Conservation (phyloP, 2,329 filamentous ascomycete species). For the Calonectria honghensis region DNA sequence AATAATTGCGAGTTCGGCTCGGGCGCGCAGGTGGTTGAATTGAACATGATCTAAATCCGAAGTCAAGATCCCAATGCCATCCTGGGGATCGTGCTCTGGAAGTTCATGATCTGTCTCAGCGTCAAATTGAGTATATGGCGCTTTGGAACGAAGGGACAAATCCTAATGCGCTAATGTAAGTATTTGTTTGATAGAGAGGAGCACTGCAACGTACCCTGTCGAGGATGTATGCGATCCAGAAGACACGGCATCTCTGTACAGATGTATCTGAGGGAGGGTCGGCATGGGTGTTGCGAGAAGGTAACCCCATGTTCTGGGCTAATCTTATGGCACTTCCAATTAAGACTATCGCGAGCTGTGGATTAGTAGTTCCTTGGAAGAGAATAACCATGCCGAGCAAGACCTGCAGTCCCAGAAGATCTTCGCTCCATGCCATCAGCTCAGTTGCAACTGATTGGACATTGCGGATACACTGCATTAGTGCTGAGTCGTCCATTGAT, state of each 20-base stretch:
- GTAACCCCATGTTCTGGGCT: constrained; percentile 56
- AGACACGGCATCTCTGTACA: constrained; percentile 56
- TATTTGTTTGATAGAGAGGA: no score
- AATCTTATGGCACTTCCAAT: constrained; percentile 58
- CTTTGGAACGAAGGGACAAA: constrained; percentile 56
- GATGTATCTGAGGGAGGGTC: background rate
- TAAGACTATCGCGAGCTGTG: constrained; percentile 55
- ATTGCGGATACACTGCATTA: constrained; percentile 55
- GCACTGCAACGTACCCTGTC: constrained; percentile 47
- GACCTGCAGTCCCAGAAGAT: constrained; percentile 57
- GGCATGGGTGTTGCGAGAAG: constrained; percentile 46
- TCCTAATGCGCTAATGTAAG: constrained; percentile 48
- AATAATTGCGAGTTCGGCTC: constrained; percentile 30
- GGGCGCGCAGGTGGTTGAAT: constrained; percentile 33
- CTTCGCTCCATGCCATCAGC: constrained; percentile 56
- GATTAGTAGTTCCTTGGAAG: constrained; percentile 56
- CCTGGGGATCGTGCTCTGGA: constrained; percentile 39
- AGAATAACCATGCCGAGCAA: constrained; percentile 59
- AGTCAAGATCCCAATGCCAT: constrained; percentile 17
- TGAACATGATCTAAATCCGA: constrained; percentile 9
- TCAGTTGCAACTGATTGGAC: constrained; percentile 58
- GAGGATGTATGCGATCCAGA: constrained; percentile 60
- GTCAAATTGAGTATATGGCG: constrained; percentile 59
- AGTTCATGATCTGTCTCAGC: constrained; percentile 58
- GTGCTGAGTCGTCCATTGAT: constrained; percentile 38